These are phyloP conservation scores for Salvia hispanica DNA, from an alignment of 257 asterid genomes.

Conservation along the genomic window DNA sequence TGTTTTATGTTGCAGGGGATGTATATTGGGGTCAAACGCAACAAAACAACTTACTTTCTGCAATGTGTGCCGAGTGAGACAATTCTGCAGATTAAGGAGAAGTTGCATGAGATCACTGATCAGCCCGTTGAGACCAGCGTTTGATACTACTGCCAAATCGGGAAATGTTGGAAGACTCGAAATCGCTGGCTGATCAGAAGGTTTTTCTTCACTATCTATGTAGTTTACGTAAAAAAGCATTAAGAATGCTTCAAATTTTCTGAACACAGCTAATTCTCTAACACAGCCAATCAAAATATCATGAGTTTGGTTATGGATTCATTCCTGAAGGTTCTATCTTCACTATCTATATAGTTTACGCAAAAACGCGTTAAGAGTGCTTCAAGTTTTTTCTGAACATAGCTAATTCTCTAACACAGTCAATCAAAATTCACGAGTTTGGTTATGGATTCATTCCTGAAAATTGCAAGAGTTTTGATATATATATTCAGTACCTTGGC, in stretches of 20 bases:
- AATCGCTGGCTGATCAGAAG: constrained; percentile 90
- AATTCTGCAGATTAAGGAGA: constrained; percentile 72
- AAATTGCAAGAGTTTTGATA: constrained; percentile 9
- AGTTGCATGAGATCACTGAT: constrained; percentile 77
- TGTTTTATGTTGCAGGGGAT: constrained; percentile 54
- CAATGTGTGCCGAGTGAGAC: constrained; percentile 89
- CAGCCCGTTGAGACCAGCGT: constrained; percentile 72
- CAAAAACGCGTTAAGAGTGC: neutral
- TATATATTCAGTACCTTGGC: constrained; percentile 11
- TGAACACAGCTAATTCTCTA: constrained; percentile 12
- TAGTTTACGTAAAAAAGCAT: neutral
- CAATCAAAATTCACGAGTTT: neutral
- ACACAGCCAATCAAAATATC: neutral
- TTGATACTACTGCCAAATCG: constrained; percentile 55
- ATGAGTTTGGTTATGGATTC: neutral
- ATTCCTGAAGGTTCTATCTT: constrained; percentile 44
- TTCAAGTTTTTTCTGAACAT: constrained; percentile 1
- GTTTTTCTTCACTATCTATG: constrained; percentile 36
- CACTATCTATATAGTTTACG: neutral
- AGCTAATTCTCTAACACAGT: constrained; percentile 8
- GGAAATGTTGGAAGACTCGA: constrained; percentile 75
- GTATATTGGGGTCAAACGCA: constrained; percentile 94
- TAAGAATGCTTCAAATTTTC: neutral
- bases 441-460: constrained; percentile 6
- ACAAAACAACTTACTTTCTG: constrained; percentile 81